A percentile compares a stretch with the other conserved stretches of the same genome.
Evolutionary conservation across 495 filamentous ascomycete species (phyloP).

Genomic region (Daldinia childiae): DNA sequence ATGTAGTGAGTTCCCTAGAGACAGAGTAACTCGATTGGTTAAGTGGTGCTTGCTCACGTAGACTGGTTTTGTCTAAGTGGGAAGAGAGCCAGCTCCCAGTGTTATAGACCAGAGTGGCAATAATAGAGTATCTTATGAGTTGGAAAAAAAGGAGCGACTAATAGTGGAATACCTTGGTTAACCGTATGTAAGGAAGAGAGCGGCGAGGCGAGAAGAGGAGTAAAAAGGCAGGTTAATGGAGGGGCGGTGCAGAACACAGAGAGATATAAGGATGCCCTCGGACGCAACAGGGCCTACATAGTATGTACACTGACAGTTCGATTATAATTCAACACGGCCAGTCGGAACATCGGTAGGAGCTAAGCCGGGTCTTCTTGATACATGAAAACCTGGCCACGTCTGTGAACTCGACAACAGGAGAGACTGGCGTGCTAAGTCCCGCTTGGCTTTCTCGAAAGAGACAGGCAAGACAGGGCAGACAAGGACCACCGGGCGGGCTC

Average conservation of each 20-base stretch:
- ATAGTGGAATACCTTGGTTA: slow-evolving; percentile 49
- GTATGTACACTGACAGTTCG: slow-evolving; percentile 45
- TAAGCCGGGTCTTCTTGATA: slow-evolving; percentile 62
- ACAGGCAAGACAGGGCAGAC: slow-evolving; percentile 44
- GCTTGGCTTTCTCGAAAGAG: slow-evolving; percentile 56
- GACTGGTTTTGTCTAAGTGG: slow-evolving; percentile 48
- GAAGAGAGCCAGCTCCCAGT: slow-evolving; percentile 63
- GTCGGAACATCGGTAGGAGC: slow-evolving; percentile 62
- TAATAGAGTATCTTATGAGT: slow-evolving; percentile 48
- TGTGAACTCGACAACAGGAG: slow-evolving; percentile 52
- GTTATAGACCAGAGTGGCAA: slow-evolving; percentile 60
- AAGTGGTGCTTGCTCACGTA: slow-evolving; percentile 49
- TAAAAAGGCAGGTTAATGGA: slow-evolving; percentile 47
- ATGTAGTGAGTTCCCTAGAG: slow-evolving; percentile 53
- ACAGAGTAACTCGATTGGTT: slow-evolving; percentile 51
- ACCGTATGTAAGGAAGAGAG: slow-evolving; percentile 48
- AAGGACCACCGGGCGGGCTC: slow-evolving; percentile 48
- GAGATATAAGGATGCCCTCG: slow-evolving; percentile 60
- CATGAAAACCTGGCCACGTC: slow-evolving; percentile 56
- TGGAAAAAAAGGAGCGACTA: slow-evolving; percentile 57
- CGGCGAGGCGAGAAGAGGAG: slow-evolving; percentile 47
- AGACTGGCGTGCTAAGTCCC: slow-evolving; percentile 56
- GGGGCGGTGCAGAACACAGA: slow-evolving; percentile 56
- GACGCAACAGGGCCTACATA: slow-evolving; percentile 45
- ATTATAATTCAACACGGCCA: slow-evolving; percentile 55